Evolutionary conservation across 169 alveolate species (phyloP), one percentile per base, ranked within the genome.

Genomic region (Babesia ovata): DNA sequence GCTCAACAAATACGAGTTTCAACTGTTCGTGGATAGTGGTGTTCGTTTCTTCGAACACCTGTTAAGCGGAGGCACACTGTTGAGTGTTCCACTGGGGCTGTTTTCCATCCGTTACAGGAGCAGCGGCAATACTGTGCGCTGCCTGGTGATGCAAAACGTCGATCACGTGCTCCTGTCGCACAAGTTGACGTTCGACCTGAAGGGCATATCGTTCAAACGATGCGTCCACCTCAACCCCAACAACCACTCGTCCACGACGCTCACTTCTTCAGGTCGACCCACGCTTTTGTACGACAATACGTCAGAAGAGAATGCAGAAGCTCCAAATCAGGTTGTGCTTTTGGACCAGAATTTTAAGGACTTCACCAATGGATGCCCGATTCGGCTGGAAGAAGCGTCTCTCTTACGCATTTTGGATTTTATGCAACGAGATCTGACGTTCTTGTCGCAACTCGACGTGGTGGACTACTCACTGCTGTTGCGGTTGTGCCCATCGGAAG

Each of bases 391-490:
- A 12, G 52, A 74, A 46, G 59, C 48, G 16, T 57, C 59, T 0
- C 61, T 66, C 0, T 26, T 21, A 8, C 50, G 52, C 22, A 28
- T 83, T 0, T 29, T 70, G 14, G 60, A 33, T 22, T 65, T 21
- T 24, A 8, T 75, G 21, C 52, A 53, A 22, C 66, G 75, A n/a
- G 90, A 83, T 45, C 57, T 75, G 29, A 59, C 82, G 22, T 83
- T 83, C 39, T 86, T 83, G 42, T 63, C 86, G 21, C 28, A 44
- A 21, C 36, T 83, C 11, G 60, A 83, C 62, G 73, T 83, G 8
- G 90, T 83, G 22, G 90, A 83, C 59, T 83, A 83, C 50, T 83
- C 90, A 4, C 39, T 83, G 36, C 86, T 83, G 12, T 60, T 83
- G 63, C 76, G 69, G n/a, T 26, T 83, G 39, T 73, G 21, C 52